Conservation (phyloP, 1,284 basidiomycete species). For the Psilocybe mexicana region DNA sequence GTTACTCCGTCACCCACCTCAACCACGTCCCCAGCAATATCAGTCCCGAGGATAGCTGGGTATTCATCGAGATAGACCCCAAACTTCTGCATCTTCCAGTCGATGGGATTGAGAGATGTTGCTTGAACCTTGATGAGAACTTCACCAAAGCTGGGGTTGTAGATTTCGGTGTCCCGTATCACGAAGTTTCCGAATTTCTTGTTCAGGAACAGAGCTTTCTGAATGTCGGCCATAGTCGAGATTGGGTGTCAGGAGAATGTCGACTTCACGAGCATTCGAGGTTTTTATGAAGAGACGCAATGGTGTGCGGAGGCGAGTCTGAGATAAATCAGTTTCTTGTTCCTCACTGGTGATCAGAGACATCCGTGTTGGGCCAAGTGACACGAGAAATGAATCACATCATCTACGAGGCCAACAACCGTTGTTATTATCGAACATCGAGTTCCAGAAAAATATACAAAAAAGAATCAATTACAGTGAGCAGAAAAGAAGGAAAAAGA, state of each 20-base stretch:
- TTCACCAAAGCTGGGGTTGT: constrained; percentile 35
- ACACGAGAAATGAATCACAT: no score
- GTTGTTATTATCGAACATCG: no score
- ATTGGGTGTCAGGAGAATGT: no score
- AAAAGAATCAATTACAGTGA: no score
- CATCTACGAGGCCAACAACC: no score
- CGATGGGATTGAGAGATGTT: constrained; percentile 42
- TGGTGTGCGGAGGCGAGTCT: no score
- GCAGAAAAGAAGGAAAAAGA: not conserved
- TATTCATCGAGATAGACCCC: constrained; percentile 28
- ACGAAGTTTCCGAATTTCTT: constrained; percentile 21
- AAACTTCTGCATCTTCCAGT: constrained; percentile 39
- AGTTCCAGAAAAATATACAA: no score
- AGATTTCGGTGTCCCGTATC: constrained; percentile 14
- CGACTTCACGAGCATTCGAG: no score
- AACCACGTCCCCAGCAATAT: constrained; percentile 31
- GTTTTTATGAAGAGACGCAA: no score
- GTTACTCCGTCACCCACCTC: constrained; percentile 28
- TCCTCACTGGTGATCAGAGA: no score
- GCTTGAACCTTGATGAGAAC: constrained; percentile 43
- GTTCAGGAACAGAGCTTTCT: constrained; percentile 26
- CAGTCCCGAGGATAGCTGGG: constrained; percentile 44
- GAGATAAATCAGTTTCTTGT: no score
- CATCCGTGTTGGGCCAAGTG: no score
- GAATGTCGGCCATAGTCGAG: constrained; percentile 8